Evolutionary conservation across 2,329 filamentous ascomycete genomes (phyloP), one percentile per base, ranked within the genome.

Genomic region (Aspergillus ustus): DNA sequence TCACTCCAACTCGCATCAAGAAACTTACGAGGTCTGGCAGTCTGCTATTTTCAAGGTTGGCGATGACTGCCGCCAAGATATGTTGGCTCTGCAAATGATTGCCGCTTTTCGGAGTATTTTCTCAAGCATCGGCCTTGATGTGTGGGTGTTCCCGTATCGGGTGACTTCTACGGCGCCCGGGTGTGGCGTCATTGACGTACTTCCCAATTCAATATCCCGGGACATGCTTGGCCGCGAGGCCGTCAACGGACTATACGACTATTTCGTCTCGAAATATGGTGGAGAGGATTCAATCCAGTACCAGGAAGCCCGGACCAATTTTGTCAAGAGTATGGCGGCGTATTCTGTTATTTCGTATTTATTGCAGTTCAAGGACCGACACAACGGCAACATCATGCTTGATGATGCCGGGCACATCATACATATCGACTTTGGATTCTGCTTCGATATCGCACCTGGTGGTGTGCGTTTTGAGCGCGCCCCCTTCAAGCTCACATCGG

Each of bases 371-470:
- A 99, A 99, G 78, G 95, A 99, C 75, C 89, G 95, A 3, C 95
- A 99, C 81, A 99, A 99, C 77, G 95, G 95, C 64, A 99, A 99
- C 82, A 99, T 99, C 82, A 99, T 99, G 96, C 89, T 99, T 66
- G 94, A 99, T 76, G 94, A 97, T 72, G 91, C 91, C 0, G 95
- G 96, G 4, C 95, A 99, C 78, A 97, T 99, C 72, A 86, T 99
- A 57, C 95, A 99, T 81, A 98, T 99, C 69, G 95, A 99, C 77
- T 99, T 99, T 73, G 95, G 95, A 9, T 99, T 99, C 85, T 98
- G 94, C 81, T 99, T 99, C 79, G 96, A 99, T 73, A 98, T 99
- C 69, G 95, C 93, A 1, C 95, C 95, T 0, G 95, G 95, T 52
- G 95, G 96, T 63, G 93, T 99, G 72, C 94, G 93, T 70, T 99